Base-by-base conservation (phyloP, 1,284 basidiomycete species). In the Amylostereum chailletii region DNA sequence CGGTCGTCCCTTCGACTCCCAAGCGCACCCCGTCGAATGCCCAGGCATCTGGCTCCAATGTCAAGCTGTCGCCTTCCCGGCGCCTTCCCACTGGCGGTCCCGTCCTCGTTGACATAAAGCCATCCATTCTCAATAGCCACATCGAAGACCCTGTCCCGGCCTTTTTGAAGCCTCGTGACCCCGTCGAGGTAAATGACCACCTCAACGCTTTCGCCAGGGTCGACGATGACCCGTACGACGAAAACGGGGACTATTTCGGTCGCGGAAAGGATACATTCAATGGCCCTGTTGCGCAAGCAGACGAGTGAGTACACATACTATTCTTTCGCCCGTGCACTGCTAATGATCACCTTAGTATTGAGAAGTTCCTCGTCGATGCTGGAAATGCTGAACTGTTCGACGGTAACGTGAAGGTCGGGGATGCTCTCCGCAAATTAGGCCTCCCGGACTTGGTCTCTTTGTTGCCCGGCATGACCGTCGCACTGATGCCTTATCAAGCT, bases 401-500 rank as follows among this genome's bases (percentile, higher is more conserved):
- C 53, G 71, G 71, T 0, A 78, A 77, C 53, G 75, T 65, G 2
- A 76, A 64, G 27, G 69, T 83, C 10, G 74, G 75, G n/a, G 62
- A 71, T 26, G 77, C 76, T 3, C 60, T 77, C 0, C 53, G 65
- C 48, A 67, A 67, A 51, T 63, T 80, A 33, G 70, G 69, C 0
- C 61, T 83, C 41, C 57, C 58, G 11, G 62, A 56, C 31, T 65
- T 76, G 37, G 66, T 67, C 41, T 60, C 72, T 19, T 61, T 67
- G 5, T 48, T 81, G 5, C 71, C 72, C 0, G 75, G 75, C 3
- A 77, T 86, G 75, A 68, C 68, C 32, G 69, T 83, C 26, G 63
- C 71, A 0, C 62, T 85, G 32, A 75, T 85, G 71, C 72, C 81
- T 8, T 81, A 85, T 64, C 83, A 86, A 55, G 69, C 72, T 3